A percentile compares a stretch with the other conserved stretches of the same genome.
These are phyloP conservation scores for Citropsis articulata DNA, from an alignment of 345 rosid genomes.

Conservation along the genomic window DNA sequence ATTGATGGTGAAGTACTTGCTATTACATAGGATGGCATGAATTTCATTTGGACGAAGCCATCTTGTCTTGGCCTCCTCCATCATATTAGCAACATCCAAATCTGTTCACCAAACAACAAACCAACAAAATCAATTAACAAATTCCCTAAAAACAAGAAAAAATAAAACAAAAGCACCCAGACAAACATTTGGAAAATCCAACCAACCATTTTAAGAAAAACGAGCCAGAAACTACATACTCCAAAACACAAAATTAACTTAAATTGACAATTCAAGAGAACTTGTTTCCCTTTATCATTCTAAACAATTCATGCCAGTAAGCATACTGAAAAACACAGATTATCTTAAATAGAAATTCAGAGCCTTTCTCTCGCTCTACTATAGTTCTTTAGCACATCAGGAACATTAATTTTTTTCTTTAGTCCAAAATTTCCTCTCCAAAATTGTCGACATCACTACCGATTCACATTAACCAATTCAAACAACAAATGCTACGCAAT, in stretches of 20 bases:
- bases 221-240: background rate
- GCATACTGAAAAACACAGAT: too few species aligned
- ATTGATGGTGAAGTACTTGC: conserved; percentile 59
- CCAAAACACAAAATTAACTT: background rate
- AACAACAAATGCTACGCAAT: background rate
- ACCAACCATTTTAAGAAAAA: background rate
- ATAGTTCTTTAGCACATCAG: background rate
- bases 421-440: background rate
- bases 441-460: too few species aligned
- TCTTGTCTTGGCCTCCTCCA: conserved; percentile 77
- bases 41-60: conserved; percentile 99
- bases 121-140: conserved; percentile 4
- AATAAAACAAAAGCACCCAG: background rate
- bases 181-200: background rate
- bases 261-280: background rate
- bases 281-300: background rate
- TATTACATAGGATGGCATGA: conserved; percentile 72
- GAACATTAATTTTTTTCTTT: background rate
- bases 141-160: too few species aligned
- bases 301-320: too few species aligned
- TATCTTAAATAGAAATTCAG: too few species aligned
- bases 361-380: background rate
- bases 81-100: conserved; percentile 61
- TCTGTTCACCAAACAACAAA: conserved; percentile 42
- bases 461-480: background rate